Conservation (phyloP, 2,329 filamentous ascomycete species). For the Eutypa lata region DNA sequence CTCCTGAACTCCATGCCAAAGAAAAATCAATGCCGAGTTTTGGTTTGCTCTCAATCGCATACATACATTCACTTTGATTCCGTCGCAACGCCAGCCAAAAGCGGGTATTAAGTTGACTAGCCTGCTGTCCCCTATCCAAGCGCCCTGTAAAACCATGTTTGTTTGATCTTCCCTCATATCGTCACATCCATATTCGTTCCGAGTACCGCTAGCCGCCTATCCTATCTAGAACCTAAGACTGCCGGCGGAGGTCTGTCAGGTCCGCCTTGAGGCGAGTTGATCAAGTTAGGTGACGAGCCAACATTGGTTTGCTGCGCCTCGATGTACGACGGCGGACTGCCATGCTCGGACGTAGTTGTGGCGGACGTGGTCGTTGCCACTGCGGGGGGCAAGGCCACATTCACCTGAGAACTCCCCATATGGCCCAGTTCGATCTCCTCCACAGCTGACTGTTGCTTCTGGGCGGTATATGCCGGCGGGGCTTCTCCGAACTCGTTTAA, state of each 20-base stretch:
- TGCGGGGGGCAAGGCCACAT: background rate
- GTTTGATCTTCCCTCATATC: background rate
- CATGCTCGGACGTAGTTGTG: background rate
- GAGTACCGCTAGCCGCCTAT: background rate
- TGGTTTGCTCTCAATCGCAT: background rate
- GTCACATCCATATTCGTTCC: background rate
- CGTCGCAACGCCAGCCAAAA: no score
- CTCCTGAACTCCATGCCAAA: background rate
- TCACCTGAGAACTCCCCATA: conserved; percentile 8
- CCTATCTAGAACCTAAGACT: background rate
- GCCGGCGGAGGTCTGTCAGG: background rate
- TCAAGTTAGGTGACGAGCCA: background rate
- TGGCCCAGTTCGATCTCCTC: conserved; percentile 18
- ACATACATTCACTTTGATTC: background rate
- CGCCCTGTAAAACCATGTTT: background rate
- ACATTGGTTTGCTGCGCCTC: conserved; percentile 2
- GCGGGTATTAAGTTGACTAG: no score
- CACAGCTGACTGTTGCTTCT: conserved; percentile 13
- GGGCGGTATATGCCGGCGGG: conserved; percentile 27
- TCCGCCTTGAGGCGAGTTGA: background rate
- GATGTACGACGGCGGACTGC: conserved; percentile 4
- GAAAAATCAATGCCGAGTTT: no score
- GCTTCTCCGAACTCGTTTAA: conserved; percentile 27
- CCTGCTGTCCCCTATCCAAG: background rate
- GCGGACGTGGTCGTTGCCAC: background rate